These are phyloP conservation scores for Theileria orientalis DNA, from an alignment of 169 alveolate species.

Conservation along the genomic window DNA sequence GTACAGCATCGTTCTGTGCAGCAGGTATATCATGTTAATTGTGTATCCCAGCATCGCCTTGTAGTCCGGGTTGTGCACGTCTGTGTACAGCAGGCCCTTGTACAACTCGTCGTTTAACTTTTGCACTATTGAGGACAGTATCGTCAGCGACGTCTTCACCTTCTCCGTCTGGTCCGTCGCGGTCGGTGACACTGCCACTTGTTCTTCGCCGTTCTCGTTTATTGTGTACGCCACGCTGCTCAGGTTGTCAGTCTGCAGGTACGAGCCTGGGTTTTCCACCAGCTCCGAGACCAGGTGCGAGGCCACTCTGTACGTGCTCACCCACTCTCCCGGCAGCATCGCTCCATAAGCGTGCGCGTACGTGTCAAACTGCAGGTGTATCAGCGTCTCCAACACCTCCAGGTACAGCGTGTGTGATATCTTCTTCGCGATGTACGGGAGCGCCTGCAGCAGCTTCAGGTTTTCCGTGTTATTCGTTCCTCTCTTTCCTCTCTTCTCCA, in stretches of 20 bases:
- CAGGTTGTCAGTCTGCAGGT: slow-evolving; percentile 63
- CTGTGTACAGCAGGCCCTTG: slow-evolving; percentile 82
- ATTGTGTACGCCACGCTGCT: slow-evolving; percentile 12
- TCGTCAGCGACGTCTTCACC: slow-evolving; percentile 70
- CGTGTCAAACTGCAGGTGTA: slow-evolving; percentile 85
- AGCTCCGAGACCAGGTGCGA: slow-evolving; percentile 72
- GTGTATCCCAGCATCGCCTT: slow-evolving; percentile 76
- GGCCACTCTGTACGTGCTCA: slow-evolving; percentile 74
- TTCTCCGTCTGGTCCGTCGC: slow-evolving; percentile 29
- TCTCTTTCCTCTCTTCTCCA: slow-evolving; percentile 86
- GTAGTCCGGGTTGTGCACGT: slow-evolving; percentile 82
- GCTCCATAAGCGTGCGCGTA: slow-evolving; percentile 84
- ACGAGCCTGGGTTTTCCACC: slow-evolving; percentile 67
- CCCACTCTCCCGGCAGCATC: slow-evolving; percentile 80
- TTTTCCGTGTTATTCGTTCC: slow-evolving; percentile 87
- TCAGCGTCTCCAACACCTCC: slow-evolving; percentile 83
- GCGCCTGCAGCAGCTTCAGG: slow-evolving; percentile 75
- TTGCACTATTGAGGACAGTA: slow-evolving; percentile 77
- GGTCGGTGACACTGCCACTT: slow-evolving; percentile 23
- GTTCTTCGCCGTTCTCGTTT: slow-evolving; percentile 26
- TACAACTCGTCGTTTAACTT: slow-evolving; percentile 83
- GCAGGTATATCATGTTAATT: slow-evolving; percentile 72
- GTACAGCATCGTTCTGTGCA: slow-evolving; percentile 70
- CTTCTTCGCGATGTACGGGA: slow-evolving; percentile 82
- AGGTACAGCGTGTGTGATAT: slow-evolving; percentile 77